These are phyloP conservation scores for Boletus reticuloceps DNA, from an alignment of 768 basidiomycete species.

Conservation along the genomic window DNA sequence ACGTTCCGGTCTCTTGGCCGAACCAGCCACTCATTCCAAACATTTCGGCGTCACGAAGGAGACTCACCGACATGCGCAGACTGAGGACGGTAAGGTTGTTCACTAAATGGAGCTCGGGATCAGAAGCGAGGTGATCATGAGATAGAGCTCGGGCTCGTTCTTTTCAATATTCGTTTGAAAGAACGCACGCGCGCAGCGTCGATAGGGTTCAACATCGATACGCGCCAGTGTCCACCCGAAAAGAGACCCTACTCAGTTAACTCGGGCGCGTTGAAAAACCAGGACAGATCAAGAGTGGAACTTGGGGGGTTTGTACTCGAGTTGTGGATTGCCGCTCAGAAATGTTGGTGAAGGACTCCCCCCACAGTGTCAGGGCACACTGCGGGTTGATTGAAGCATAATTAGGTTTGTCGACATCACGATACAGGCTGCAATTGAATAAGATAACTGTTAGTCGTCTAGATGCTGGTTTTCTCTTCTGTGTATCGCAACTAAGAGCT, in stretches of 20 bases:
- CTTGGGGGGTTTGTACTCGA: slow-evolving; percentile 48
- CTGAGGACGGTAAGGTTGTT: slow-evolving; percentile 59
- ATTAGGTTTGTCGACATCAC: no score
- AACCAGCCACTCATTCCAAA: background rate
- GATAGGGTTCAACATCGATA: slow-evolving; percentile 31
- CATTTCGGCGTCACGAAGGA: background rate
- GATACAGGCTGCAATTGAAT: no score
- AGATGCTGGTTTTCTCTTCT: no score
- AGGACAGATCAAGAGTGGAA: slow-evolving; percentile 43
- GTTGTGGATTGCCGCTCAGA: slow-evolving; percentile 32
- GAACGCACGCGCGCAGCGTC: slow-evolving; percentile 21
- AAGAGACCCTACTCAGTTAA: slow-evolving; percentile 30
- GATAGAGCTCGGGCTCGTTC: slow-evolving; percentile 54
- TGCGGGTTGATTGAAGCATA: no score
- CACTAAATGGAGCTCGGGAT: slow-evolving; percentile 50
- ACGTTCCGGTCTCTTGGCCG: background rate
- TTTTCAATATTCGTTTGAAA: slow-evolving; percentile 32
- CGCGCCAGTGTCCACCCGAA: slow-evolving; percentile 32
- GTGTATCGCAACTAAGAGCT: no score
- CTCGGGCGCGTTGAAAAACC: slow-evolving; percentile 44
- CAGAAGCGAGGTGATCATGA: slow-evolving; percentile 58
- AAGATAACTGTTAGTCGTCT: no score
- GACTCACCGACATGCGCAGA: slow-evolving; percentile 46
- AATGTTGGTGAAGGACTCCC: background rate
- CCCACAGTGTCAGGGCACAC: no score